Evolutionary conservation across 306 rosid genomes (phyloP).

Genomic region (Vachellia pachyceras): DNA sequence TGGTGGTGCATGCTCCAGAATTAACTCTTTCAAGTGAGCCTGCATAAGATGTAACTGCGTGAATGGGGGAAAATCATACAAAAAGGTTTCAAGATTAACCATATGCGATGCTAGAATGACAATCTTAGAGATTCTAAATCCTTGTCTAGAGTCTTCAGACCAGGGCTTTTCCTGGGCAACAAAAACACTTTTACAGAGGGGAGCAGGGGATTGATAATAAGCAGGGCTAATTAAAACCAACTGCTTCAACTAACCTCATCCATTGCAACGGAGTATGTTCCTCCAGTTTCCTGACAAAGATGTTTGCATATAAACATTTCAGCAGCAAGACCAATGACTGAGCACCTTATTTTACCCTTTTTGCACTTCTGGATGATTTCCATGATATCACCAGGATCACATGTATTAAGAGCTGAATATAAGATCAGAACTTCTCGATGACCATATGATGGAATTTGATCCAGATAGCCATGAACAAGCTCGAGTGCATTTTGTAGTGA

Average conservation of each 20-base stretch:
- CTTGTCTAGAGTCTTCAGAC: background rate
- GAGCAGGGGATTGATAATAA: background rate
- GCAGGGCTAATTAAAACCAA: conserved; percentile 20
- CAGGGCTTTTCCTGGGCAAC: background rate
- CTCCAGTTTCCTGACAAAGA: conserved; percentile 94
- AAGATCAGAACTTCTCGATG: conserved; percentile 88
- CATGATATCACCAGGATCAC: conserved; percentile 96
- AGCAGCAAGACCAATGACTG: conserved; percentile 94
- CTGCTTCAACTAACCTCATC: conserved; percentile 77
- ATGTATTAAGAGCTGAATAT: conserved; percentile 89
- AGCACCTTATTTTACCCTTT: conserved; percentile 87
- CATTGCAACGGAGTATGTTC: conserved; percentile 77
- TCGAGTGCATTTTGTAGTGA: conserved; percentile 92
- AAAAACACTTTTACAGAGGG: conserved; percentile 27
- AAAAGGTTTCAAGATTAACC: background rate
- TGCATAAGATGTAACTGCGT: conserved; percentile 45
- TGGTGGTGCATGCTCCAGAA: conserved; percentile 96
- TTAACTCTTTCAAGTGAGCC: conserved; percentile 83
- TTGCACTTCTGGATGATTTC: conserved; percentile 92
- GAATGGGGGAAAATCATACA: conserved; percentile 13
- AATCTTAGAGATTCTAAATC: background rate
- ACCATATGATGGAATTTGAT: conserved; percentile 92
- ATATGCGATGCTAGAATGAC: conserved; percentile 13
- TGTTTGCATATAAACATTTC: conserved; percentile 91
- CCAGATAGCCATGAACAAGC: conserved; percentile 80